Percentiles rank a stretch among this genome's conserved stretches.
Evolutionary conservation across 495 filamentous ascomycete genomes (phyloP).

Genomic region (Penicillium cataractarum): DNA sequence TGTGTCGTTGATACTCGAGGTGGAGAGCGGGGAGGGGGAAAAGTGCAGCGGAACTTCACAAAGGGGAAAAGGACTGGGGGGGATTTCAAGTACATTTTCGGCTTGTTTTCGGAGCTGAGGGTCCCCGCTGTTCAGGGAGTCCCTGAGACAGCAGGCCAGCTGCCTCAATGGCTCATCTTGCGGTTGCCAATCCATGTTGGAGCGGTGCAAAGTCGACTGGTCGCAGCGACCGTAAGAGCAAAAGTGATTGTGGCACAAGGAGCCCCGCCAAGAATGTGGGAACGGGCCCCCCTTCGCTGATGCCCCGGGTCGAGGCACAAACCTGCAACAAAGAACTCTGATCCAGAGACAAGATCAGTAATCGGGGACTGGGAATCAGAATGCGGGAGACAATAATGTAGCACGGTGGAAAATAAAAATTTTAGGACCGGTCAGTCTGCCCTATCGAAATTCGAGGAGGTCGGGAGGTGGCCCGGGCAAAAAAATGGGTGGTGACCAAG

Average conservation of each 20-base stretch:
- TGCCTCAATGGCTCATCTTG: conserved; percentile 82
- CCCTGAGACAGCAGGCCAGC: conserved; percentile 84
- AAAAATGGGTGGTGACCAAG: conserved; percentile 1
- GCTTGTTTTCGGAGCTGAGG: conserved; percentile 80
- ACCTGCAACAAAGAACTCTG: conserved; percentile 6
- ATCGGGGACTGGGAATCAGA: neutral
- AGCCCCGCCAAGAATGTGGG: conserved; percentile 40
- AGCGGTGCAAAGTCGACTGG: conserved; percentile 21
- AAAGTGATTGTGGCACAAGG: conserved; percentile 36
- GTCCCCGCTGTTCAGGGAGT: conserved; percentile 87
- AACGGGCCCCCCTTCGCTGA: conserved; percentile 26
- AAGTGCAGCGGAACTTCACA: conserved; percentile 7
- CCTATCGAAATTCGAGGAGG: neutral
- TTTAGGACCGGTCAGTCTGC: conserved; percentile 1
- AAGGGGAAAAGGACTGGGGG: conserved; percentile 18
- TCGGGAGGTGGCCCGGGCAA: neutral
- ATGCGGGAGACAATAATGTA: neutral
- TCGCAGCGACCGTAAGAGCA: conserved; percentile 24
- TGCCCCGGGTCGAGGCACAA: conserved; percentile 28
- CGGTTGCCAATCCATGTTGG: conserved; percentile 89
- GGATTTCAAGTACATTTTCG: conserved; percentile 42
- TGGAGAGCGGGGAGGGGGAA: conserved; percentile 3
- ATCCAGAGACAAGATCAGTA: neutral
- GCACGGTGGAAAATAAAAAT: neutral
- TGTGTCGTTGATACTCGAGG: neutral